A percentile compares a stretch with the other conserved stretches of the same genome.
phyloP scores from a whole-genome alignment of 306 rosid species.

The Calophaca sinica region DNA sequence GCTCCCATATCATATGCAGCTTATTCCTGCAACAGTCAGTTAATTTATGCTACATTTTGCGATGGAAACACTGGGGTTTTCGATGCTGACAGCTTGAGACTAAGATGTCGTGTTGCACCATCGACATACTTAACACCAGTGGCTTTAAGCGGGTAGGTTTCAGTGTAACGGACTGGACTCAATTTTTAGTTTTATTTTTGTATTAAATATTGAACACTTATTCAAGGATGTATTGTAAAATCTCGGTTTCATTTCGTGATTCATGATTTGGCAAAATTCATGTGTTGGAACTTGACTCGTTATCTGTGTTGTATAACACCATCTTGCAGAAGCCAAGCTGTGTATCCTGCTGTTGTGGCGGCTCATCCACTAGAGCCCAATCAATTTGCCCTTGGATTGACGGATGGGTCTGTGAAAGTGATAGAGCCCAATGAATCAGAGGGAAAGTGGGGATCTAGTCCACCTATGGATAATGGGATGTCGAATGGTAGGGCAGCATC shows the following conservation, averaged over 20 bases:
- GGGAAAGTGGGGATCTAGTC: slow-evolving; percentile 80
- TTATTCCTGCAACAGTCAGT: slow-evolving; percentile 79
- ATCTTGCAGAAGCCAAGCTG: slow-evolving; percentile 66
- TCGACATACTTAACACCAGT: slow-evolving; percentile 65
- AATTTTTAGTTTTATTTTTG: neutral
- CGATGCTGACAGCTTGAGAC: slow-evolving; percentile 78
- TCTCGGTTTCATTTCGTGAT: slow-evolving; percentile 15
- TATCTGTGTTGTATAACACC: neutral
- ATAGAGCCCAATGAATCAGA: slow-evolving; percentile 79
- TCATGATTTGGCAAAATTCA: slow-evolving; percentile 4
- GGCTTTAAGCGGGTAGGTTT: slow-evolving; percentile 67
- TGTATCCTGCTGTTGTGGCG: slow-evolving; percentile 74
- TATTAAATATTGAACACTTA: neutral
- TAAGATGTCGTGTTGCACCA: slow-evolving; percentile 85
- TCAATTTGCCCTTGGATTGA: slow-evolving; percentile 82
- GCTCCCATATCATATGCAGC: slow-evolving; percentile 81
- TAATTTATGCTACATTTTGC: slow-evolving; percentile 68
- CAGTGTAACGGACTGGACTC: slow-evolving; percentile 9
- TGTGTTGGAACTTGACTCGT: slow-evolving; percentile 30
- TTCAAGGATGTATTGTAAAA: slow-evolving; percentile 4
- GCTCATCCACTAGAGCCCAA: slow-evolving; percentile 80
- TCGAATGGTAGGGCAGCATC: slow-evolving; percentile 66
- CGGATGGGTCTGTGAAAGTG: slow-evolving; percentile 84
- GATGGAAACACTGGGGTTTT: slow-evolving; percentile 87
- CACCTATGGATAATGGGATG: slow-evolving; percentile 70